Percentiles rank a stretch among this genome's conserved stretches.
Evolutionary conservation across 1,139 yeast species (phyloP).

Genomic region (Torulaspora globosa): DNA sequence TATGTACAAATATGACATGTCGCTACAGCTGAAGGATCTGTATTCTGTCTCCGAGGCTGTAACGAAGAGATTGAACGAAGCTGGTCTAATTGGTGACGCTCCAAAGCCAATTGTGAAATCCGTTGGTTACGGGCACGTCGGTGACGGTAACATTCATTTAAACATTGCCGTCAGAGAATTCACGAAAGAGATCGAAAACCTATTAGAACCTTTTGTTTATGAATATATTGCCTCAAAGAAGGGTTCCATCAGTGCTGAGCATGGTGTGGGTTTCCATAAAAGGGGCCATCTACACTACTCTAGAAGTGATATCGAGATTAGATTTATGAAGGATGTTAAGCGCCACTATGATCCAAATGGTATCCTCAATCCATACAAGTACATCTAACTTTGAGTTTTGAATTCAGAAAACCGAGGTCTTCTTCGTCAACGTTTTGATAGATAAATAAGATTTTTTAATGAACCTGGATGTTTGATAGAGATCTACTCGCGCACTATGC

Average conservation of each 20-base stretch:
- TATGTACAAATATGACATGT: constrained; percentile 88
- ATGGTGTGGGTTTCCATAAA: constrained; percentile 92
- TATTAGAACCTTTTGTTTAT: constrained; percentile 83
- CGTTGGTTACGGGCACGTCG: constrained; percentile 90
- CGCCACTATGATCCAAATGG: constrained; percentile 77
- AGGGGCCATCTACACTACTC: constrained; percentile 78
- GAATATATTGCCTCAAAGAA: constrained; percentile 73
- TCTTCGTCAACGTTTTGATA: not conserved
- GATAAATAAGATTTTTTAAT: not conserved
- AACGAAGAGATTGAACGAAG: constrained; percentile 50
- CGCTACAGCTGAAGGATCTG: constrained; percentile 73
- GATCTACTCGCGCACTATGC: no score
- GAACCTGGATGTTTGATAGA: no score
- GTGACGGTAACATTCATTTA: constrained; percentile 89
- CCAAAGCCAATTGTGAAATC: constrained; percentile 80
- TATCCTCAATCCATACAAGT: constrained; percentile 87
- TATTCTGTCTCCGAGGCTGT: constrained; percentile 77
- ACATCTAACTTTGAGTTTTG: constrained; percentile 40
- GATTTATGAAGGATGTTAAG: constrained; percentile 69
- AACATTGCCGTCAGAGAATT: constrained; percentile 82
- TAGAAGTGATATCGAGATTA: constrained; percentile 62
- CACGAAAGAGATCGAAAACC: constrained; percentile 64
- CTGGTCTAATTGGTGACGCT: constrained; percentile 58
- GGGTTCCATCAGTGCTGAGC: constrained; percentile 92
- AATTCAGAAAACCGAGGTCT: not conserved